A percentile compares a stretch with the other conserved stretches of the same genome.
These are phyloP conservation scores for Ascochyta viciae-villosae DNA, from an alignment of 2,329 filamentous ascomycete genomes.

Conservation along the genomic window DNA sequence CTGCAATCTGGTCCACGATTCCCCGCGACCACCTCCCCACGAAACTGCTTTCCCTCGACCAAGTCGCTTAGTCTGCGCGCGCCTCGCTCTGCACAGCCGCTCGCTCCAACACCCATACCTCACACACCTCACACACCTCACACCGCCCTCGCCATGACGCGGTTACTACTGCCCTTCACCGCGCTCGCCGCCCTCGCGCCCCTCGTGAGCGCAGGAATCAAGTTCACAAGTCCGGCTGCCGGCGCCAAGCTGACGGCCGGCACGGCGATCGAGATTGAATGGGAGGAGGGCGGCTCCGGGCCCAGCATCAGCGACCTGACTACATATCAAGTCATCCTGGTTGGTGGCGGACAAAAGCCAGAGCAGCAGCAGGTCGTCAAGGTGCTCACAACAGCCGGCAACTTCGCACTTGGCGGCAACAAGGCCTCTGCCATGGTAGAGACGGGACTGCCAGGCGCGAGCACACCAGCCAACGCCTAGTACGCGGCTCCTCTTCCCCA, in stretches of 20 bases:
- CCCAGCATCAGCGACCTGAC: conserved; percentile 60
- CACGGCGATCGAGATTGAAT: conserved; percentile 60
- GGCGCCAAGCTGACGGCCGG: conserved; percentile 60
- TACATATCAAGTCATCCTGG: conserved; percentile 66
- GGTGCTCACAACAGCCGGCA: conserved; percentile 53
- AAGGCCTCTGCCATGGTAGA: conserved; percentile 47
- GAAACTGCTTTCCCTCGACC: not conserved
- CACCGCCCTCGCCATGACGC: conserved; percentile 33
- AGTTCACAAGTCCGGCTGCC: conserved; percentile 61
- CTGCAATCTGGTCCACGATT: not conserved
- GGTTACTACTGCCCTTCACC: conserved; percentile 34
- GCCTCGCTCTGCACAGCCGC: conserved; percentile 16
- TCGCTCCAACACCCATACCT: conserved; percentile 21
- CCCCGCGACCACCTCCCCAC: not conserved
- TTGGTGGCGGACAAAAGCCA: conserved; percentile 59
- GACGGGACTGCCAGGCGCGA: conserved; percentile 30
- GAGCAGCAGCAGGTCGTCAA: conserved; percentile 11
- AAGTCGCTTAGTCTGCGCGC: not conserved
- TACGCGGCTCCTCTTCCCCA: conserved; percentile 43
- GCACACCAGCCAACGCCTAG: conserved; percentile 62
- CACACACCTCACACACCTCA: not conserved
- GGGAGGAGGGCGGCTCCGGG: conserved; percentile 62
- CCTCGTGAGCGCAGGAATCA: conserved; percentile 59
- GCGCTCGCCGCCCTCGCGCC: conserved; percentile 49
- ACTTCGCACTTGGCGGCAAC: conserved; percentile 52